phyloP scores from a whole-genome alignment of 495 filamentous ascomycete genomes.

The Penicillium pancosmium region DNA sequence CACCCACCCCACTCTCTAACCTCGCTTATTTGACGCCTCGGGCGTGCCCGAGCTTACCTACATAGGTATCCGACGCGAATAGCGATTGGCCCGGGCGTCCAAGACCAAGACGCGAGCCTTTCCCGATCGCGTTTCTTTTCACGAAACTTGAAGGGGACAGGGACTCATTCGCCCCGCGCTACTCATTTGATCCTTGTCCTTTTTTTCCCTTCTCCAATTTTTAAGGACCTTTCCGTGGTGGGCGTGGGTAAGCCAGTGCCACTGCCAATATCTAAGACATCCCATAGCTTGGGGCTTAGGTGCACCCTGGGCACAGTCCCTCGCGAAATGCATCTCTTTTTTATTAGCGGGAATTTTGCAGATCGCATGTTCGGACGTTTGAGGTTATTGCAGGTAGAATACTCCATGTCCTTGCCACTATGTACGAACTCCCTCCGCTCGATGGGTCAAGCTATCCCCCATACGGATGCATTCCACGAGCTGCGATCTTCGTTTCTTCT shows the following conservation, averaged over 20 bases:
- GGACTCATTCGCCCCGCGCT: background rate
- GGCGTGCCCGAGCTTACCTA: slow-evolving; percentile 2
- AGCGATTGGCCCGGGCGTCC: slow-evolving; percentile 13
- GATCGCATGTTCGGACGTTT: background rate
- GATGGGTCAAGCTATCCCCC: slow-evolving; percentile 8
- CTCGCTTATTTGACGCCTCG: slow-evolving; percentile 19
- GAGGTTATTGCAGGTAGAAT: slow-evolving; percentile 7
- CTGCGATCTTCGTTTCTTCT: background rate
- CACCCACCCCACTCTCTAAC: background rate
- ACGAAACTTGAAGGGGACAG: slow-evolving; percentile 14
- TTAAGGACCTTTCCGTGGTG: background rate
- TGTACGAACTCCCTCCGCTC: background rate
- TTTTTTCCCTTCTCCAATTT: background rate
- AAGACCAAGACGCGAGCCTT: slow-evolving; percentile 31
- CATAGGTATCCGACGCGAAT: background rate
- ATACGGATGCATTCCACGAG: slow-evolving; percentile 15
- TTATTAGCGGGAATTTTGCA: slow-evolving; percentile 4
- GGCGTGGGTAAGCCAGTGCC: background rate
- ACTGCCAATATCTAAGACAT: background rate
- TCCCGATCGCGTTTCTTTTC: slow-evolving; percentile 25
- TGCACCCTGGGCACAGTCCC: background rate
- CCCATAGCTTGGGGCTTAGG: too few species aligned
- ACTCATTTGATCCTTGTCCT: background rate
- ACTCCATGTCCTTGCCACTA: background rate
- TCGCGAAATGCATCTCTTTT: slow-evolving; percentile 12